Conservation (phyloP, 306 rosid species). For the Glycyrrhiza uralensis region DNA sequence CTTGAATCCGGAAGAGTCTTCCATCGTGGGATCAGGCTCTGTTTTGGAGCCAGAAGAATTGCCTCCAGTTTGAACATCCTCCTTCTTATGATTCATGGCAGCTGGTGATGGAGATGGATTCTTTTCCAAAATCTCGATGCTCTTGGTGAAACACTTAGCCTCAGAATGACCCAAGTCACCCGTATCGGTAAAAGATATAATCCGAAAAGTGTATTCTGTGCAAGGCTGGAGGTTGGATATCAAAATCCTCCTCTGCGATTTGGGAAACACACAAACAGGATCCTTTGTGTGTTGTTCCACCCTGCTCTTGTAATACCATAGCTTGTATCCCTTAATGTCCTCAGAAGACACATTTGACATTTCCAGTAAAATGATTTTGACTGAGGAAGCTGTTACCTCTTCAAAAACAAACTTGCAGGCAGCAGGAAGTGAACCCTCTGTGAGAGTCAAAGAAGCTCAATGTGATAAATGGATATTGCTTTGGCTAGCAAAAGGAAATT, state of each 20-base stretch:
- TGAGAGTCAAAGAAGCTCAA: conserved; percentile 16
- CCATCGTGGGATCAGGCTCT: conserved; percentile 47
- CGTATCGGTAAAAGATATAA: conserved; percentile 63
- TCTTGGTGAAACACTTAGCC: conserved; percentile 94
- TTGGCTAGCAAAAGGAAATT: too few species aligned
- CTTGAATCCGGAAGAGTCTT: conserved; percentile 68
- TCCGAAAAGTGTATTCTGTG: conserved; percentile 85
- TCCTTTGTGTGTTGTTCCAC: conserved; percentile 67
- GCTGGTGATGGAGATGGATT: conserved; percentile 38
- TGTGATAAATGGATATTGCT: too few species aligned
- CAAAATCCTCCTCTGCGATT: conserved; percentile 81
- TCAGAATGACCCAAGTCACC: conserved; percentile 97
- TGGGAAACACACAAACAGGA: conserved; percentile 82
- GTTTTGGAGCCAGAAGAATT: conserved; percentile 50
- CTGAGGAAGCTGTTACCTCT: conserved; percentile 74
- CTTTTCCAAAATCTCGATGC: conserved; percentile 74
- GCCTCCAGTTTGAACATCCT: conserved; percentile 40
- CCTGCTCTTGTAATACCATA: conserved; percentile 83
- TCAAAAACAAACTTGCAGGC: conserved; percentile 98
- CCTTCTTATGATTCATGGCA: conserved; percentile 42
- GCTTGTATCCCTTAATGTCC: conserved; percentile 83
- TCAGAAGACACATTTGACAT: conserved; percentile 56
- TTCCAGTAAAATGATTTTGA: conserved; percentile 76
- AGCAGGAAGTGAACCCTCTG: conserved; percentile 98
- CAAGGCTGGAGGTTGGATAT: conserved; percentile 87